Base-by-base conservation (phyloP, 495 filamentous ascomycete species). In the Podospora pseudoanserina region DNA sequence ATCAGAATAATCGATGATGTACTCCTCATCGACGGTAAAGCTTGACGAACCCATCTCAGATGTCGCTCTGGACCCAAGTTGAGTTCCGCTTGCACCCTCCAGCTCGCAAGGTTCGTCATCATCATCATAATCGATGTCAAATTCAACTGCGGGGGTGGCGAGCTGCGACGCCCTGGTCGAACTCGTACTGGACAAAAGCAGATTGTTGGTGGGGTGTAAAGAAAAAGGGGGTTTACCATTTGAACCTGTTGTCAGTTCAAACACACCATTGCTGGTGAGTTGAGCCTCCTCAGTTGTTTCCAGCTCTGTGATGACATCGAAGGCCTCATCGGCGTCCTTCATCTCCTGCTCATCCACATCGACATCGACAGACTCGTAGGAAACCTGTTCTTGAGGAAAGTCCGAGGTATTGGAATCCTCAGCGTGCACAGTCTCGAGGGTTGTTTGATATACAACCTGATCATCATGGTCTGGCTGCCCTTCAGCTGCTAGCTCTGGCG, bases 111-210 rank as follows among this genome's bases (percentile, higher is more conserved):
- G 39, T 15, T 65, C 67, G 26, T 81, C 79, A 62, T 80, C 73
- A 60, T 80, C 73, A 56, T 77, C 74, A 60, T 72, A 75, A 70
- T 78, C 74, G 32, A 75, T 78, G 65, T 74, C 3, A 32, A 26
- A 34, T 28, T 32, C 59, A 26, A 18, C 16, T 15, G 67, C 67
- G 56, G 65, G 34, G 65, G 16, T 39, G 18, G 15, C 61, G 39
- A 3, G 39, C 39, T 11, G 39, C 39, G 39, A 16, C 9, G 13
- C 2, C 2, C 9, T 49, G n/a, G 32, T 4, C 30, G 20, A 7
- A 18, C 5, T 19, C 16, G 49, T 63, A 20, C 58, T 68, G 65
- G 19, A 28, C 20, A 11, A 53, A 59, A 54, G 28, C 26, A 18
- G 58, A 60, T 9, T 5, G n/a, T 39, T 58, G 49, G 61, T 34